These are phyloP conservation scores for Diaporthe nobilis DNA, from an alignment of 2,329 filamentous ascomycete genomes.

Conservation along the genomic window DNA sequence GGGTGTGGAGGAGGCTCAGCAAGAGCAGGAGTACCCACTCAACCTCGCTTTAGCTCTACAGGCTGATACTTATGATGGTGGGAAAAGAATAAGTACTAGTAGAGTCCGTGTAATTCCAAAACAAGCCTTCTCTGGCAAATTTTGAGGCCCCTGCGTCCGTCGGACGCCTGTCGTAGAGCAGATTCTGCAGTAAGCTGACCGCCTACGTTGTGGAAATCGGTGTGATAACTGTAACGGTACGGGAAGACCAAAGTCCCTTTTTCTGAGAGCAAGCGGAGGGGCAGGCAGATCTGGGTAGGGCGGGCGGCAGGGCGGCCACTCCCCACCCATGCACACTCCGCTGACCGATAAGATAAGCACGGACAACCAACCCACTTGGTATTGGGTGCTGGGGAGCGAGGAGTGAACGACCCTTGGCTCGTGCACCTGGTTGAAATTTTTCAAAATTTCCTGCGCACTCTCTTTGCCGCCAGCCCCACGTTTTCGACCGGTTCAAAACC, in stretches of 20 bases:
- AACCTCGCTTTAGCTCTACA: background rate
- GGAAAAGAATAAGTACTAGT: background rate
- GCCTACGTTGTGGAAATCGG: background rate
- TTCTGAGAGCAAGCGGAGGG: background rate
- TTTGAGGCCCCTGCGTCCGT: background rate
- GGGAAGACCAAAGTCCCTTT: background rate
- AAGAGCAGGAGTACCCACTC: background rate
- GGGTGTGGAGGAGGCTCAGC: background rate
- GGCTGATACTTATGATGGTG: background rate
- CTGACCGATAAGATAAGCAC: slow-evolving; percentile 24
- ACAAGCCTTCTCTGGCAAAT: background rate
- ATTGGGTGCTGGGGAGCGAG: background rate
- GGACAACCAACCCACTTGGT: background rate
- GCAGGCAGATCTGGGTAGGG: background rate
- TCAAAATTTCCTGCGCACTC: slow-evolving; percentile 39
- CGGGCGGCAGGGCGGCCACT: background rate
- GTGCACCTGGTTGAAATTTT: slow-evolving; percentile 40
- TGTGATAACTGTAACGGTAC: background rate
- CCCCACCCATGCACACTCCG: slow-evolving; percentile 3
- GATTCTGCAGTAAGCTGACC: background rate
- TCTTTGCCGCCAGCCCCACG: slow-evolving; percentile 38
- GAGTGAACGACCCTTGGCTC: slow-evolving; percentile 29
- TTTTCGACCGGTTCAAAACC: slow-evolving; percentile 40
- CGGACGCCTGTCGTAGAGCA: background rate
- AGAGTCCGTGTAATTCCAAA: background rate